A percentile compares a stretch with the other conserved stretches of the same genome.
phyloP scores from a whole-genome alignment of 2,329 filamentous ascomycete genomes.

The Parafenestella ontariensis region DNA sequence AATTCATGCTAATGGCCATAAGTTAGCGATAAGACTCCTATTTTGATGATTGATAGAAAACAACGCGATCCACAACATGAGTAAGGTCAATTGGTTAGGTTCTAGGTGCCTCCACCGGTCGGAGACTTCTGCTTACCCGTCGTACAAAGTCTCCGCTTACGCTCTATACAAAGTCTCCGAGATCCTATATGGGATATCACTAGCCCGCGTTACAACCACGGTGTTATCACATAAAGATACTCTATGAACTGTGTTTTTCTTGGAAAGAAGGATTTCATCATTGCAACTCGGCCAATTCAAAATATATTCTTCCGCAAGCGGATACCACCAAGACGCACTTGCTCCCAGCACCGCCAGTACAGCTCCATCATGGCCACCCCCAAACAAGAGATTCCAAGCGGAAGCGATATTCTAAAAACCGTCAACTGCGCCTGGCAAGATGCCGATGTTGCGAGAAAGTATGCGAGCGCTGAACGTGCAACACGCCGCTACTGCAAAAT shows the following conservation, averaged over 20 bases:
- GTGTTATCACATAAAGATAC: no score
- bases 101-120: background rate
- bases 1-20: no score
- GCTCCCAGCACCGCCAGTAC: background rate
- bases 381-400: background rate
- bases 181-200: background rate
- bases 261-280: no score
- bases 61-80: no score
- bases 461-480: conserved; percentile 25
- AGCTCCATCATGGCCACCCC: background rate
- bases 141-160: conserved; percentile 6
- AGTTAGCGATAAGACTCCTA: no score
- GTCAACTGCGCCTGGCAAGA: conserved; percentile 6
- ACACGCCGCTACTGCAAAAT: conserved; percentile 25
- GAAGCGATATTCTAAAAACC: background rate
- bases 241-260: no score
- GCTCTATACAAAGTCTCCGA: background rate
- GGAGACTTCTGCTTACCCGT: conserved; percentile 1
- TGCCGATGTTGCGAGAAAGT: conserved; percentile 21
- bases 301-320: no score
- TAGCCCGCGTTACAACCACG: background rate
- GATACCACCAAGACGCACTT: no score
- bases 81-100: no score
- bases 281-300: no score
- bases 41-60: no score